These are phyloP conservation scores for Spizellomyces sp. DNA, from an alignment of 192 early-diverging fungal genomes.

Conservation along the genomic window DNA sequence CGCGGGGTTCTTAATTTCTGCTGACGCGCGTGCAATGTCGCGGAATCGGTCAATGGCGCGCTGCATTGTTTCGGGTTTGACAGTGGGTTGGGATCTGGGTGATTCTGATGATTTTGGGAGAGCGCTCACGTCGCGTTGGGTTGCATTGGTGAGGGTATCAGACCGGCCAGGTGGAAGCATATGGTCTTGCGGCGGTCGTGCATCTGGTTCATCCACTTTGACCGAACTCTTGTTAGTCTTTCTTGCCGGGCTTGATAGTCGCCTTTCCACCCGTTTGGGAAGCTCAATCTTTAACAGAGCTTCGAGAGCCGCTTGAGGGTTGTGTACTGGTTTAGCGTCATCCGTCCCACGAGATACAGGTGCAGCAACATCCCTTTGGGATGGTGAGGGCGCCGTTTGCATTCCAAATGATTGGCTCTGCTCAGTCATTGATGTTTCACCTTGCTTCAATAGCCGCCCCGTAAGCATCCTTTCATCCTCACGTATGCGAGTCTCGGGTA, in stretches of 20 bases:
- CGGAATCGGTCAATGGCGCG: too few species aligned
- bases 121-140: too few species aligned
- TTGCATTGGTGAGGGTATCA: too few species aligned
- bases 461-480: background rate
- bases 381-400: background rate
- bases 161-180: too few species aligned
- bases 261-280: background rate
- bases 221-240: too few species aligned
- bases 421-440: background rate
- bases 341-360: background rate
- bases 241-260: background rate
- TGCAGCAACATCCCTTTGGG: background rate
- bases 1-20: too few species aligned
- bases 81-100: too few species aligned
- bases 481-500: background rate
- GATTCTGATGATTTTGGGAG: too few species aligned
- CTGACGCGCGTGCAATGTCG: too few species aligned
- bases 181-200: too few species aligned
- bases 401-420: background rate
- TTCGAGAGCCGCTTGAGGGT: background rate
- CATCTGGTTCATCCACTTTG: too few species aligned
- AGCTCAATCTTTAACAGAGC: slow-evolving; percentile 1
- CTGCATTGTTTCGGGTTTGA: too few species aligned
- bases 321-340: background rate
- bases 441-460: background rate